phyloP scores from a whole-genome alignment of 2,329 filamentous ascomycete species.

The Diaporthe sp. region DNA sequence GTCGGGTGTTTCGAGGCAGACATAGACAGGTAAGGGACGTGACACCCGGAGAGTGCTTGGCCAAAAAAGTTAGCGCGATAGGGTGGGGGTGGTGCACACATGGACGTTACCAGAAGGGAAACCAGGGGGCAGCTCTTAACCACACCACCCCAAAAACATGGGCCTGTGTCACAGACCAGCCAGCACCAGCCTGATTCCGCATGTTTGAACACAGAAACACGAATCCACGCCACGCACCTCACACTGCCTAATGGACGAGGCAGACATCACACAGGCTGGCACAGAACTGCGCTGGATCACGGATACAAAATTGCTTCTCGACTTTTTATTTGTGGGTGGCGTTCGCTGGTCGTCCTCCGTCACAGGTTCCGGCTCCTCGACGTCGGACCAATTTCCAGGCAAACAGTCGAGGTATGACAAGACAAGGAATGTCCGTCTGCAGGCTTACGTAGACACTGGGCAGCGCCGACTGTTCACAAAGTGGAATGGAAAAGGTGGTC shows the following conservation, averaged over 20 bases:
- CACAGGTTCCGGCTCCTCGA: neutral
- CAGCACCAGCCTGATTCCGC: too few relatives aligned
- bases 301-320: neutral
- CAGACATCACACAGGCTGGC: neutral
- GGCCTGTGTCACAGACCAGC: neutral
- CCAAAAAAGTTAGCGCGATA: conserved; percentile 17
- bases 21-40: neutral
- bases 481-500: conserved; percentile 1
- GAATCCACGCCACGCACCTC: neutral
- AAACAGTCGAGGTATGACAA: neutral
- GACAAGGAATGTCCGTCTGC: neutral
- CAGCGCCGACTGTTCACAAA: neutral
- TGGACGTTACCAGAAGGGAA: neutral
- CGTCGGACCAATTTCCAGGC: neutral
- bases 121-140: neutral
- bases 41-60: neutral
- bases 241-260: neutral
- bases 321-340: neutral
- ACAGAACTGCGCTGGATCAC: neutral
- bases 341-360: neutral
- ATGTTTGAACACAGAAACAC: neutral
- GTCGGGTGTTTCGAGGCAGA: conserved; percentile 27
- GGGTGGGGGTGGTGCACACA: neutral
- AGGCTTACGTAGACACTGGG: neutral
- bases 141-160: neutral